Base-by-base conservation (phyloP, 73 alveolate genomes). In the Paramecium sexaurelia region DNA sequence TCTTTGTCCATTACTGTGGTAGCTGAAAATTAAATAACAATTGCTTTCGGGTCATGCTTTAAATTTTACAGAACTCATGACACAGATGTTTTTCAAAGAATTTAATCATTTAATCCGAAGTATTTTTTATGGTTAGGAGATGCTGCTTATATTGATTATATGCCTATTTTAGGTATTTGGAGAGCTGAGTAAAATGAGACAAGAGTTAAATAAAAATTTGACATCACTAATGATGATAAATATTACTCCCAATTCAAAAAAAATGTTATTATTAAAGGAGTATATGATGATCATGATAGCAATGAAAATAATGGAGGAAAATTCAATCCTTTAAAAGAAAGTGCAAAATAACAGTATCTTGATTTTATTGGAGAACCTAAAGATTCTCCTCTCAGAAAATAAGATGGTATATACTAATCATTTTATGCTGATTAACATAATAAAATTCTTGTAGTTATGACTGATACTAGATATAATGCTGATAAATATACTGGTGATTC, bases 211-310 rank as follows among this genome's bases (percentile, higher is more conserved):
- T 45, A 37, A 17, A 86, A 86, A 57, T 36, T 71, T 36, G 32
- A 82, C 33, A 22, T 61, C 7, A 56, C 39, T n/a, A n/a, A 22
- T 17, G 40, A 27, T n/a, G 41, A 55, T 61, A 55, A 51, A 19
- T 55, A 92, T 67, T 92, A 95, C 41, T 19, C 55, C 13, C 33
- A 55, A 61, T 75, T 95, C 40, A 75, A 41, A 26, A 27, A 85
- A 22, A 41, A 32, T 7, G 47, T 87, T 26, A 66, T 55, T 22
- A 75, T 94, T 2, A 92, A 93, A 27, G 98, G 98, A 45, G 94
- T 95, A 15, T 95, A 96, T 96, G 98, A 95, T 87, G 98, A 95
- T 66, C 98, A 95, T 86, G 98, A 95, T 55, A 93, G 71, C 61
- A 96, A 96, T 35, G 66, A 51, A 39, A 96, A 96, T 57, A 92